phyloP scores from a whole-genome alignment of 169 alveolate species.

The Cryptosporidium sp. region DNA sequence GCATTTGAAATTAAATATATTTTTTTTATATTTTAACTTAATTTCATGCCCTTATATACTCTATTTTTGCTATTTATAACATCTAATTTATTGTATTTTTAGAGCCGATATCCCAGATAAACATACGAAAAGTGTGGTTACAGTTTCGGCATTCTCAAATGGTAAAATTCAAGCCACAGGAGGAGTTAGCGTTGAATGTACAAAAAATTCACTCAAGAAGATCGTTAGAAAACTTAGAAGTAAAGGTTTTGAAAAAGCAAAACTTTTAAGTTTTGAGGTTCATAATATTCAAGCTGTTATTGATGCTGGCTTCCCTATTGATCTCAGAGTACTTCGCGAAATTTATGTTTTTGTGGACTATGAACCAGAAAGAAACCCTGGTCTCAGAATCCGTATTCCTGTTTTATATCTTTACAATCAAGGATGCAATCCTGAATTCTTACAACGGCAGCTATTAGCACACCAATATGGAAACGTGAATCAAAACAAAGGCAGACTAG shows the following conservation, averaged over 20 bases:
- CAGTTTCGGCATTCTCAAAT: slow-evolving; percentile 61
- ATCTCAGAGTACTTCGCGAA: slow-evolving; percentile 53
- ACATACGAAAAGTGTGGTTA: slow-evolving; percentile 39
- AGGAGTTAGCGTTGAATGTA: slow-evolving; percentile 36
- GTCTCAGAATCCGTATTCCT: slow-evolving; percentile 62
- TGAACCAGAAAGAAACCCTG: slow-evolving; percentile 76
- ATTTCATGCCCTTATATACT: background rate
- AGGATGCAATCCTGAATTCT: slow-evolving; percentile 53
- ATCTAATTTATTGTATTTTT: background rate
- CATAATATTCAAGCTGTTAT: slow-evolving; percentile 71
- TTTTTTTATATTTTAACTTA: too few species aligned
- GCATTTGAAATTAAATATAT: too few species aligned
- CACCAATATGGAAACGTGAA: slow-evolving; percentile 20
- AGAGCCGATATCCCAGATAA: slow-evolving; percentile 55
- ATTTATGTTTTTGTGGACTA: slow-evolving; percentile 53
- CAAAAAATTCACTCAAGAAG: slow-evolving; percentile 50
- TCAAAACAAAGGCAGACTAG: background rate
- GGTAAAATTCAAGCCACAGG: slow-evolving; percentile 76
- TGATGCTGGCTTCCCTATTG: slow-evolving; percentile 71
- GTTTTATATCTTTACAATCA: slow-evolving; percentile 24
- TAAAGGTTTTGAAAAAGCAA: slow-evolving; percentile 44
- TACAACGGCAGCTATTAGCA: slow-evolving; percentile 33
- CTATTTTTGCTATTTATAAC: background rate
- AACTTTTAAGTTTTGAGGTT: slow-evolving; percentile 42
- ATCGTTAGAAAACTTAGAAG: slow-evolving; percentile 20